A percentile compares a stretch with the other conserved stretches of the same genome.
Conservation (phyloP, 106 monocot species). For the Vanilla planifolia region DNA sequence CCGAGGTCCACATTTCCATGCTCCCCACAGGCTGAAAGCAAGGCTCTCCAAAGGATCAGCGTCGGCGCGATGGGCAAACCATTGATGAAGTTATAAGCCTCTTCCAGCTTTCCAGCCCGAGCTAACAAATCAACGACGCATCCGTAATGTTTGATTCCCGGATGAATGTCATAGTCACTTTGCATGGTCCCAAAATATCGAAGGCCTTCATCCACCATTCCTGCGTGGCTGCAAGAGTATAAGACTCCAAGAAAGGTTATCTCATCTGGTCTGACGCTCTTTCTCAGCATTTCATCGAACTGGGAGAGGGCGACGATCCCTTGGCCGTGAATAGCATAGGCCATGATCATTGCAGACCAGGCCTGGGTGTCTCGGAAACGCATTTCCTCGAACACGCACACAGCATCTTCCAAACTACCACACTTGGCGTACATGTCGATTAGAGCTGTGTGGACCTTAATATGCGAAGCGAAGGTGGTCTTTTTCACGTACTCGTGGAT, state of each 20-base stretch:
- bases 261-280: slow-evolving; percentile 32
- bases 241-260: slow-evolving; percentile 53
- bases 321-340: slow-evolving; percentile 54
- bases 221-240: slow-evolving; percentile 57
- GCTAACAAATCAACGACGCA: slow-evolving; percentile 73
- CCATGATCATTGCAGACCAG: slow-evolving; percentile 56
- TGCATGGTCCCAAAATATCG: slow-evolving; percentile 54
- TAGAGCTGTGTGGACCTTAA: slow-evolving; percentile 40
- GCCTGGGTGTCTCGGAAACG: slow-evolving; percentile 38
- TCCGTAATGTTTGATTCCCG: slow-evolving; percentile 49
- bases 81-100: slow-evolving; percentile 41
- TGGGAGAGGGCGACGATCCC: slow-evolving; percentile 37
- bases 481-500: slow-evolving; percentile 16
- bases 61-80: slow-evolving; percentile 41
- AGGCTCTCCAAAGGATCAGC: slow-evolving; percentile 20
- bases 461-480: slow-evolving; percentile 11
- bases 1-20: slow-evolving; percentile 44
- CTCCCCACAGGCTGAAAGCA: slow-evolving; percentile 37
- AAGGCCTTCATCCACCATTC: slow-evolving; percentile 52
- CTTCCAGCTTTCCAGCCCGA: slow-evolving; percentile 43
- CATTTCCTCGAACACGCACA: slow-evolving; percentile 32
- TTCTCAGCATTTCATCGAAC: slow-evolving; percentile 38
- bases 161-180: slow-evolving; percentile 19
- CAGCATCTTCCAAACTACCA: slow-evolving; percentile 36
- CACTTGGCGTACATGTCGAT: slow-evolving; percentile 72